Base-by-base conservation (phyloP, 2,329 filamentous ascomycete species). In the Diaporthe velutina region DNA sequence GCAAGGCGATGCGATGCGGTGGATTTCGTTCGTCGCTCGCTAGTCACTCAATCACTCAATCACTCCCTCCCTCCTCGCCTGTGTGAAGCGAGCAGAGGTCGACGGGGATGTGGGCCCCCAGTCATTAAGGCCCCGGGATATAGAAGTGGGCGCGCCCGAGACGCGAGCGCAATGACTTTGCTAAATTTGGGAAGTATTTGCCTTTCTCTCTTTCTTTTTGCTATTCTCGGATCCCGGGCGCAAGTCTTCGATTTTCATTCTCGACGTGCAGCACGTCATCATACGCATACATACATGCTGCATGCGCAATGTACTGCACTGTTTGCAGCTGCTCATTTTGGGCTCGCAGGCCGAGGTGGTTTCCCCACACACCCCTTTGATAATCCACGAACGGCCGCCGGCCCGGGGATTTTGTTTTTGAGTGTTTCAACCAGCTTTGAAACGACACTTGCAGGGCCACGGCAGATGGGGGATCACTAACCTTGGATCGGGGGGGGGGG, bases 371-470 rank as follows among this genome's bases (percentile, higher is more conserved):
- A 6, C 50, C 33, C 35, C 30, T n/a, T 67, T 38, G 45, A 38
- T 67, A 45, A 48, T 30, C 30, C 45, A 52, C 42, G 64, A 67
- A 38, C 30, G 45, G 64, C 45, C 64, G 64, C 22, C 64, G 61
- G 61, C 64, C 64, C 30, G 64, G 64, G 45, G 15, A 22, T 52
- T 67, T 67, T 67, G 64, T 67, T 67, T 52, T 35, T 52, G 30
- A 38, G 22, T 52, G 64, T 67, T 67, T 67, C 45, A 67, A 67
- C 45, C 40, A 38, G 30, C 33, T 35, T 67, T 67, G 45, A 67
- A 67, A 67, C 64, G 64, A 40, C 45, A 67, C 64, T 67, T 67
- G 64, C 45, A 67, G 61, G 61, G 61, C 42, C 42, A 42, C 61
- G 61, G 61, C 61, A 67, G 64, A 67, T 67, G 64, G 64, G 30